Conservation (phyloP, 768 basidiomycete genomes). For the Suillus paluster region DNA sequence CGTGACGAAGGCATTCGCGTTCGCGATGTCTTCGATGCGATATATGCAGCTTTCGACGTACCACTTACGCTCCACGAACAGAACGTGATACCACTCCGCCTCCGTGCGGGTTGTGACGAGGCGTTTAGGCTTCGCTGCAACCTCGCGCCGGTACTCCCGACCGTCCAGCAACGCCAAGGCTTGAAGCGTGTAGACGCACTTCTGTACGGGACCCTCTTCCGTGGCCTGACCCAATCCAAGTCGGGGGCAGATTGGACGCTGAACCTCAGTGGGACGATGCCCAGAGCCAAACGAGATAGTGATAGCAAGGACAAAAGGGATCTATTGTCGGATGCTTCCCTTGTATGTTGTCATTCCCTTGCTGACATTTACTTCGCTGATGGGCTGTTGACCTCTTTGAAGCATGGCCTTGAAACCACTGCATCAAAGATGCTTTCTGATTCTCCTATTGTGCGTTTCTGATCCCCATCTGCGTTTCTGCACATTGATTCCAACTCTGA, state of each 20-base stretch:
- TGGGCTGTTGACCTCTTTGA: background rate
- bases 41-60: slow-evolving; percentile 53
- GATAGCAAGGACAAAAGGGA: background rate
- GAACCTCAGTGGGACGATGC: slow-evolving; percentile 24
- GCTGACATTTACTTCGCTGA: background rate
- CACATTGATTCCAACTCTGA: background rate
- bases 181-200: slow-evolving; percentile 61
- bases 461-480: background rate
- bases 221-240: slow-evolving; percentile 47
- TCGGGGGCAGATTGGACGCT: slow-evolving; percentile 40
- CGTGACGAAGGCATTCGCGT: slow-evolving; percentile 51
- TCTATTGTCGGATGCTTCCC: background rate
- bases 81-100: slow-evolving; percentile 30
- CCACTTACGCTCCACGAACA: slow-evolving; percentile 51
- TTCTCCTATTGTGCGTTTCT: background rate
- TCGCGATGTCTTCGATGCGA: slow-evolving; percentile 62
- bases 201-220: slow-evolving; percentile 55
- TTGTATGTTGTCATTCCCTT: background rate
- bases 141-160: slow-evolving; percentile 44
- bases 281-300: background rate
- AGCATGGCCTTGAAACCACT: background rate
- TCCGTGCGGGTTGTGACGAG: slow-evolving; percentile 36
- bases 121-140: slow-evolving; percentile 53
- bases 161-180: slow-evolving; percentile 48
- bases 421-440: background rate